A percentile compares a stretch with the other conserved stretches of the same genome.
phyloP scores from a whole-genome alignment of 2,329 filamentous ascomycete genomes.

The Hymenoscyphus fructigenus region DNA sequence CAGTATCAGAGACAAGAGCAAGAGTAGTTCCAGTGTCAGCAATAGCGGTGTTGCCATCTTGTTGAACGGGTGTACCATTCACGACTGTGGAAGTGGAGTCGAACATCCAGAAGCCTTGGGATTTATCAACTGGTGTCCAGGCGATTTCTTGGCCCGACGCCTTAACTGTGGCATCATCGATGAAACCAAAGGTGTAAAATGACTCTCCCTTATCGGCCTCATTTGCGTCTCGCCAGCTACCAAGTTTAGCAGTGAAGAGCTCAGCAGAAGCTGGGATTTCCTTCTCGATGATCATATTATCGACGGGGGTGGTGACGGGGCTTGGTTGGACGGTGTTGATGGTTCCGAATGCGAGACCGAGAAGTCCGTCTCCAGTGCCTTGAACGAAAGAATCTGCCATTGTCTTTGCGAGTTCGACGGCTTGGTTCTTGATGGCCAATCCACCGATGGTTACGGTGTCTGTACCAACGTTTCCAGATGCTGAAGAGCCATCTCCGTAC shows the following conservation, averaged over 20 bases:
- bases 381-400: slow-evolving; percentile 58
- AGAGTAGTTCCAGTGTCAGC: slow-evolving; percentile 72
- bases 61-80: slow-evolving; percentile 52
- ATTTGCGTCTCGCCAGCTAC: slow-evolving; percentile 51
- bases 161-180: slow-evolving; percentile 61
- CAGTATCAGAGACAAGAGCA: slow-evolving; percentile 60
- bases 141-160: slow-evolving; percentile 52
- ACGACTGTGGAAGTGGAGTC: slow-evolving; percentile 55
- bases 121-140: slow-evolving; percentile 63
- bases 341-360: slow-evolving; percentile 63
- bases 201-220: slow-evolving; percentile 41
- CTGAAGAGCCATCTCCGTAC: slow-evolving; percentile 68
- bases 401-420: slow-evolving; percentile 61
- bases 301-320: slow-evolving; percentile 60
- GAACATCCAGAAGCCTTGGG: slow-evolving; percentile 68
- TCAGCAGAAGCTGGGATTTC: slow-evolving; percentile 50
- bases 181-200: slow-evolving; percentile 75
- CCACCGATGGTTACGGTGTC: slow-evolving; percentile 64
- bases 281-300: slow-evolving; percentile 63
- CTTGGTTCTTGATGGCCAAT: slow-evolving; percentile 58
- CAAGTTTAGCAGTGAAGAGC: slow-evolving; percentile 60
- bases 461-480: slow-evolving; percentile 63
- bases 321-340: slow-evolving; percentile 62
- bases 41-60: slow-evolving; percentile 62
- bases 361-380: slow-evolving; percentile 60